Conservation (phyloP, 345 rosid genomes). For the Gossypium sturtianum region DNA sequence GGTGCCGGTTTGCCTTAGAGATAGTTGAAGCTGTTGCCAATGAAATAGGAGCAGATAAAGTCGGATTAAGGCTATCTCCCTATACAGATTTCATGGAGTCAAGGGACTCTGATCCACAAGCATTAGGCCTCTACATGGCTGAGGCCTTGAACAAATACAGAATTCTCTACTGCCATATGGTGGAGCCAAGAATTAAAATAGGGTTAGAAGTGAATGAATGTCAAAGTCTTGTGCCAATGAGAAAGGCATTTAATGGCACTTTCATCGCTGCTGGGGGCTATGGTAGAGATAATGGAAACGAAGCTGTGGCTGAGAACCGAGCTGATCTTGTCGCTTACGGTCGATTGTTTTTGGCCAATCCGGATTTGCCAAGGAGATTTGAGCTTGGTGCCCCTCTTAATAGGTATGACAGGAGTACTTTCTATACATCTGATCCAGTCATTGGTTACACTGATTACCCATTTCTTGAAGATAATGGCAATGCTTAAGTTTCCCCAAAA, state of each 20-base stretch:
- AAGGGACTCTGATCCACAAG: slow-evolving; percentile 58
- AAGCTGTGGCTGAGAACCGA: slow-evolving; percentile 35
- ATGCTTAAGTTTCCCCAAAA: background rate
- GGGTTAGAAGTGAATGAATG: slow-evolving; percentile 20
- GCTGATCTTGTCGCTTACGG: slow-evolving; percentile 63
- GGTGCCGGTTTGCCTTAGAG: slow-evolving; percentile 59
- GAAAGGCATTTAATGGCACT: slow-evolving; percentile 60
- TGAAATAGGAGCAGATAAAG: slow-evolving; percentile 70
- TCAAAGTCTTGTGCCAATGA: slow-evolving; percentile 46
- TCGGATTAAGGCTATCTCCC: slow-evolving; percentile 69
- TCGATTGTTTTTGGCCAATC: slow-evolving; percentile 58
- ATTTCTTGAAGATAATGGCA: slow-evolving; percentile 30
- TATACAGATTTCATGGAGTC: slow-evolving; percentile 44
- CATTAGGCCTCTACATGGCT: slow-evolving; percentile 55
- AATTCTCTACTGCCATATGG: slow-evolving; percentile 62
- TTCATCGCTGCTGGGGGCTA: slow-evolving; percentile 46
- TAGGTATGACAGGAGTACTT: slow-evolving; percentile 42
- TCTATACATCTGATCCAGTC: slow-evolving; percentile 43
- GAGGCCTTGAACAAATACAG: slow-evolving; percentile 49
- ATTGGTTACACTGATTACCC: slow-evolving; percentile 75
- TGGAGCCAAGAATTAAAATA: slow-evolving; percentile 55
- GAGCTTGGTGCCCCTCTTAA: slow-evolving; percentile 51
- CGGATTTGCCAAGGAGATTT: slow-evolving; percentile 65
- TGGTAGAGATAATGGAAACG: slow-evolving; percentile 41
- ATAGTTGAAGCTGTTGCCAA: slow-evolving; percentile 52